A percentile compares a stretch with the other conserved stretches of the same genome.
phyloP scores from a whole-genome alignment of 1,284 basidiomycete species.

The Trichosporon sp. region DNA sequence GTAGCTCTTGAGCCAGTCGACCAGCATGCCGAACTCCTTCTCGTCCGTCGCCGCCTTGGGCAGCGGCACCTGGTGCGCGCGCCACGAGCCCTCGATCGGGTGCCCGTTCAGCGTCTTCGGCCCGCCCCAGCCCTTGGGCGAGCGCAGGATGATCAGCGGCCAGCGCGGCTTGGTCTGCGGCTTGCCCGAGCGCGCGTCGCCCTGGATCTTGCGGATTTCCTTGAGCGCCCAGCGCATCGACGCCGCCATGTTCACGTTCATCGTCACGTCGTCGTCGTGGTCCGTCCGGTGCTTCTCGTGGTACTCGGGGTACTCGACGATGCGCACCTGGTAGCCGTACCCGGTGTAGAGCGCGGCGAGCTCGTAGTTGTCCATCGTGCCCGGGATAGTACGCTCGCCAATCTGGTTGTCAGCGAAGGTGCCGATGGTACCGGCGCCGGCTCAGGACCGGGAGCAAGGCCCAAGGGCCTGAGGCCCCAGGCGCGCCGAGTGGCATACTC shows the following conservation, averaged over 20 bases:
- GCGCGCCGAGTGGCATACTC: no score
- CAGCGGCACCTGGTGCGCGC: conserved; percentile 63
- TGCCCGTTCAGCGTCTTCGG: conserved; percentile 64
- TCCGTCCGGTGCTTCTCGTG: conserved; percentile 59
- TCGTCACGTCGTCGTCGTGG: conserved; percentile 35
- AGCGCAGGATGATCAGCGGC: conserved; percentile 77
- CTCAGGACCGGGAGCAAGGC: no score
- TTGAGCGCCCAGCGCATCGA: conserved; percentile 75
- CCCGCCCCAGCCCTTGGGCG: conserved; percentile 73
- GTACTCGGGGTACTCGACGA: conserved; percentile 62
- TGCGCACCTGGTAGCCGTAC: conserved; percentile 79
- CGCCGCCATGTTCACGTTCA: conserved; percentile 61
- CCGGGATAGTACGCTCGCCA: conserved; percentile 78
- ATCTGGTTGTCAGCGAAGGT: conserved; percentile 66
- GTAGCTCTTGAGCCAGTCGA: conserved; percentile 68
- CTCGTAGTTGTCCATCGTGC: conserved; percentile 84
- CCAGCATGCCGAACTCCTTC: conserved; percentile 61
- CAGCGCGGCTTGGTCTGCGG: conserved; percentile 73
- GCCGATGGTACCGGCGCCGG: no score
- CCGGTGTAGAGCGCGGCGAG: conserved; percentile 52
- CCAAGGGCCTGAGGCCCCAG: no score
- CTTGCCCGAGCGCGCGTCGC: conserved; percentile 75
- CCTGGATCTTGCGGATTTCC: conserved; percentile 72
- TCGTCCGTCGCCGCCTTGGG: conserved; percentile 62
- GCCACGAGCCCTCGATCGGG: conserved; percentile 66